A percentile compares a stretch with the other conserved stretches of the same genome.
These are phyloP conservation scores for Sophora flavescens DNA, from an alignment of 306 rosid genomes.

Conservation along the genomic window DNA sequence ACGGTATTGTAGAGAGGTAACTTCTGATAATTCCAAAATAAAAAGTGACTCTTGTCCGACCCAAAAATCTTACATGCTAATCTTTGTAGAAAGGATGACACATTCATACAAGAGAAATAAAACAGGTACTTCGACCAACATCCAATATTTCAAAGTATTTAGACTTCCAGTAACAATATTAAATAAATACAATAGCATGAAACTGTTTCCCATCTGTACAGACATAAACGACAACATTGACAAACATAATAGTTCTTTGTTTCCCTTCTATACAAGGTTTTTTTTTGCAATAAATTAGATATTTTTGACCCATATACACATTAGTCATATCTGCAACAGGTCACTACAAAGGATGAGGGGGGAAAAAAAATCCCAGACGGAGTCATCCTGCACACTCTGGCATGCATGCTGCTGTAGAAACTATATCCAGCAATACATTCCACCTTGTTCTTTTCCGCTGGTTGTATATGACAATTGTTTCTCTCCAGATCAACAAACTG, in stretches of 20 bases:
- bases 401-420: slow-evolving; percentile 61
- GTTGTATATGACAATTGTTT: slow-evolving; percentile 55
- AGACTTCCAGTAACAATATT: slow-evolving; percentile 1
- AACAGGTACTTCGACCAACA: slow-evolving; percentile 1
- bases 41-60: background rate
- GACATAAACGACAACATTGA: slow-evolving; percentile 36
- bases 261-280: slow-evolving; percentile 57
- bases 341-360: slow-evolving; percentile 41
- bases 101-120: background rate
- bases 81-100: background rate
- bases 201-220: slow-evolving; percentile 47
- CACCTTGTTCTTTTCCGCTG: slow-evolving; percentile 66
- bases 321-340: slow-evolving; percentile 50
- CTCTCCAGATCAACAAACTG: slow-evolving; percentile 65
- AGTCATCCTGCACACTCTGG: slow-evolving; percentile 62
- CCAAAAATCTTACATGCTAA: background rate
- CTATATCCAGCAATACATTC: slow-evolving; percentile 60
- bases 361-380: slow-evolving; percentile 46
- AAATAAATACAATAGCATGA: slow-evolving; percentile 16
- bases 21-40: too few species aligned
- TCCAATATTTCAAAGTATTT: slow-evolving; percentile 26
- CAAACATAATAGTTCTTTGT: slow-evolving; percentile 42
- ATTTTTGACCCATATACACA: slow-evolving; percentile 49
- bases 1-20: too few species aligned
- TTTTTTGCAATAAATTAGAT: slow-evolving; percentile 38